Evolutionary conservation across 202 grass and related monocot species (phyloP).

Genomic region (Setaria italica): DNA sequence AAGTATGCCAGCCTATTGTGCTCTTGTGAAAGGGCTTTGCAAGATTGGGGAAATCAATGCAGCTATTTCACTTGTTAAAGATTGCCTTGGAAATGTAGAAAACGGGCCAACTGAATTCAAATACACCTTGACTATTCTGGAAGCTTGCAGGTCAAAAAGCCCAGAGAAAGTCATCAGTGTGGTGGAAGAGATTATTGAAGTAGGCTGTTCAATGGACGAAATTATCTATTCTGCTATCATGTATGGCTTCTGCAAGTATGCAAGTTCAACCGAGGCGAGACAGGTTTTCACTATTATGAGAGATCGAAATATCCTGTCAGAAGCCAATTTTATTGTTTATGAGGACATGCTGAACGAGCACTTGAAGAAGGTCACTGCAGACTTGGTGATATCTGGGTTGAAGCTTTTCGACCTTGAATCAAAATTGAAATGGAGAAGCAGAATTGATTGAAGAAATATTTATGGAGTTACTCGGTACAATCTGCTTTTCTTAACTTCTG

Average conservation of each 20-base stretch:
- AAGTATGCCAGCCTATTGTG: slow-evolving; percentile 66
- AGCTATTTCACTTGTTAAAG: slow-evolving; percentile 72
- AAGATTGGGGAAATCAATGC: slow-evolving; percentile 77
- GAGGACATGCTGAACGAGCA: slow-evolving; percentile 88
- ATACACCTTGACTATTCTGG: slow-evolving; percentile 80
- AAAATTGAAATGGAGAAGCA: slow-evolving; percentile 66
- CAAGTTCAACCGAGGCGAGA: slow-evolving; percentile 79
- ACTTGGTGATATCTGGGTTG: slow-evolving; percentile 89
- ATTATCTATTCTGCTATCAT: slow-evolving; percentile 80
- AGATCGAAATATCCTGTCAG: slow-evolving; percentile 66
- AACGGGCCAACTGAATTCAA: slow-evolving; percentile 93
- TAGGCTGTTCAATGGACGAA: slow-evolving; percentile 69
- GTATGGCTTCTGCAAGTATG: slow-evolving; percentile 91
- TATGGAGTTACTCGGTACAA: slow-evolving; percentile 34
- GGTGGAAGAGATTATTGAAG: slow-evolving; percentile 85
- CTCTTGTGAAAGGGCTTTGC: slow-evolving; percentile 79
- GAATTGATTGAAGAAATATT: slow-evolving; percentile 54
- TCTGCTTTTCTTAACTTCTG: slow-evolving; percentile 7
- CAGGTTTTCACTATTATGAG: slow-evolving; percentile 72
- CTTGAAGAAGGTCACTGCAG: slow-evolving; percentile 78
- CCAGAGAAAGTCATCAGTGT: slow-evolving; percentile 70
- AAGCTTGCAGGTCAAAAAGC: slow-evolving; percentile 70
- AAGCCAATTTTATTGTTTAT: slow-evolving; percentile 78
- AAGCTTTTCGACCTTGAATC: slow-evolving; percentile 87
- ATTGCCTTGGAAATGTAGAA: slow-evolving; percentile 87